Percentiles rank a stretch among this genome's conserved stretches.
These are phyloP conservation scores for Dactylellina haptotyla DNA, from an alignment of 2,329 filamentous ascomycete genomes.

Conservation along the genomic window DNA sequence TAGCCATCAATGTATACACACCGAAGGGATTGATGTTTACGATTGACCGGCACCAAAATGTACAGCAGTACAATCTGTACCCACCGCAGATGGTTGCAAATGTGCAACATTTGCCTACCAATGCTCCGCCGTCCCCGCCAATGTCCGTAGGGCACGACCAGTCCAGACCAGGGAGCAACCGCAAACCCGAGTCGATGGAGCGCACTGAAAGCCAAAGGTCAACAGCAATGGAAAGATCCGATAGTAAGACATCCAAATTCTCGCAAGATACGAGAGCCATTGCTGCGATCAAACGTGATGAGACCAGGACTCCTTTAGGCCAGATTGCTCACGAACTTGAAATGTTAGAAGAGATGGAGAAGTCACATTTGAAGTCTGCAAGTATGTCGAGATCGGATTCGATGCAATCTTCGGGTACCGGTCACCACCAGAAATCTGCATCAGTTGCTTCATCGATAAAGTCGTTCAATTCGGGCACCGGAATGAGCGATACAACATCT, in stretches of 20 bases:
- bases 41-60: conserved; percentile 83
- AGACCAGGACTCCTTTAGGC: conserved; percentile 74
- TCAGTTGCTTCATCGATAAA: conserved; percentile 70
- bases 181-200: conserved; percentile 57
- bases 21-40: conserved; percentile 93
- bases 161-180: conserved; percentile 51
- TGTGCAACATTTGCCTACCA: conserved; percentile 83
- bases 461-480: conserved; percentile 60
- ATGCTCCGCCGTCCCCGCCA: conserved; percentile 81
- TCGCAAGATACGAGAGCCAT: conserved; percentile 73
- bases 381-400: conserved; percentile 55
- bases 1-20: conserved; percentile 86
- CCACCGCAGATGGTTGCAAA: conserved; percentile 84
- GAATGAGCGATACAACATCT: conserved; percentile 60
- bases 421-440: conserved; percentile 60
- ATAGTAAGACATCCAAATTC: conserved; percentile 58
- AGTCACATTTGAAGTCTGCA: conserved; percentile 42
- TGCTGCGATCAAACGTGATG: conserved; percentile 42
- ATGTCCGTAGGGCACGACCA: conserved; percentile 67
- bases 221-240: conserved; percentile 44
- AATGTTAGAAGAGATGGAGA: conserved; percentile 67
- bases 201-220: conserved; percentile 37
- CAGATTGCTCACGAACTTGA: conserved; percentile 78
- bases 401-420: conserved; percentile 48
- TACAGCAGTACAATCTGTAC: conserved; percentile 95